phyloP scores from a whole-genome alignment of 1,139 yeast species.

The Scheffersomyces parashehatae region DNA sequence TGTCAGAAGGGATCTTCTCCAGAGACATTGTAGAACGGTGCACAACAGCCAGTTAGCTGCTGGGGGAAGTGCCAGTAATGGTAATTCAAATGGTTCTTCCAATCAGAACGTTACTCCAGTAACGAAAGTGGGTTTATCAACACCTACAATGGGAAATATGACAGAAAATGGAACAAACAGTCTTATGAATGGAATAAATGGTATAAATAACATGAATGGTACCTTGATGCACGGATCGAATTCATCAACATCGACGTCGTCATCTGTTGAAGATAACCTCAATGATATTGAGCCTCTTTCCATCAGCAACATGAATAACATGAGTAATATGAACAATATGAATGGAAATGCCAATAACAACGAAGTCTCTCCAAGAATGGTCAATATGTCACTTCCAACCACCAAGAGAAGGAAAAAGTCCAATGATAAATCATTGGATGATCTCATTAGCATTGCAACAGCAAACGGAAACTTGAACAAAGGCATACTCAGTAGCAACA shows the following conservation, averaged over 20 bases:
- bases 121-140: too few relatives aligned
- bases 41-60: slow-evolving; percentile 43
- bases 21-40: slow-evolving; percentile 77
- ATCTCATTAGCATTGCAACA: slow-evolving; percentile 1
- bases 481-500: slow-evolving; percentile 3
- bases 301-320: slow-evolving; percentile 1
- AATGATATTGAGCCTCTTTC: slow-evolving; percentile 1
- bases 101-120: too few relatives aligned
- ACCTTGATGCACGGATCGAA: too few relatives aligned
- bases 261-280: neutral
- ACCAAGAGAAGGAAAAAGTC: neutral
- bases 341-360: slow-evolving; percentile 4
- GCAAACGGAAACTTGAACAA: slow-evolving; percentile 6
- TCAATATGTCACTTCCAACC: neutral
- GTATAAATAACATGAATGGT: too few relatives aligned
- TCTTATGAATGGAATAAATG: too few relatives aligned
- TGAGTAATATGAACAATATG: slow-evolving; percentile 6
- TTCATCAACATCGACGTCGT: neutral
- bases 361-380: neutral
- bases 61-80: neutral
- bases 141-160: too few relatives aligned
- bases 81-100: neutral
- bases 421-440: neutral
- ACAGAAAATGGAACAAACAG: too few relatives aligned
- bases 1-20: slow-evolving; percentile 73